These are phyloP conservation scores for Scheffersomyces parashehatae DNA, from an alignment of 1,139 yeast species.

Conservation along the genomic window DNA sequence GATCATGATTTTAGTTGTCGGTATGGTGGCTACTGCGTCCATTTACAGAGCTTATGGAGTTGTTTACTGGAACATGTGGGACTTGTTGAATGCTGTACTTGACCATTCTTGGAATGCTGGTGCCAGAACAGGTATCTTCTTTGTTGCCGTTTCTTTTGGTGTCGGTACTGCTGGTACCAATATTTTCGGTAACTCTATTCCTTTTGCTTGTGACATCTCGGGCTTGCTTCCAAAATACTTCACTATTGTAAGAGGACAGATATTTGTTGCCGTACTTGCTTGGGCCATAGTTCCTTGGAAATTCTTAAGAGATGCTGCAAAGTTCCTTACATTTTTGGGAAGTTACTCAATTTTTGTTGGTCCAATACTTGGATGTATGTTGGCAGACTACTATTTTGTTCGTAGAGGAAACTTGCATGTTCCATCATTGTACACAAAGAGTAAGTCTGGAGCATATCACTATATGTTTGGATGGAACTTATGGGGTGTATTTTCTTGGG, in stretches of 20 bases:
- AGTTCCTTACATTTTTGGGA: neutral
- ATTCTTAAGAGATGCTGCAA: neutral
- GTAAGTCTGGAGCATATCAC: neutral
- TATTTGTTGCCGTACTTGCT: neutral
- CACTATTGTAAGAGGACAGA: neutral
- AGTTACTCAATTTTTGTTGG: neutral
- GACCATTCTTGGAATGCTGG: slow-evolving; percentile 1
- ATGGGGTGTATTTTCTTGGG: neutral
- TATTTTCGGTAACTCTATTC: slow-evolving; percentile 17
- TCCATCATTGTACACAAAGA: neutral
- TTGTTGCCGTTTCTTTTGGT: slow-evolving; percentile 11
- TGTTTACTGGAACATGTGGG: slow-evolving; percentile 1
- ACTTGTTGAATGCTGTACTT: neutral
- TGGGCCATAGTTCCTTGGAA: slow-evolving; percentile 1
- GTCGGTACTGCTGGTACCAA: slow-evolving; percentile 32
- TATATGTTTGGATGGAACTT: neutral
- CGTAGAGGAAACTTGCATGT: neutral
- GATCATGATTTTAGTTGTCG: neutral
- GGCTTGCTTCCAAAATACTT: neutral
- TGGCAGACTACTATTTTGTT: neutral
- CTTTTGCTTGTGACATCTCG: neutral
- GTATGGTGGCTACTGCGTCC: neutral
- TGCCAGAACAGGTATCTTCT: slow-evolving; percentile 13
- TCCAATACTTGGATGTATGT: neutral
- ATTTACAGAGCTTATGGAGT: neutral